Percentiles rank a stretch among this genome's conserved stretches.
phyloP scores from a whole-genome alignment of 805 yeast species.

The Saccharomycopsis guyanensis region DNA sequence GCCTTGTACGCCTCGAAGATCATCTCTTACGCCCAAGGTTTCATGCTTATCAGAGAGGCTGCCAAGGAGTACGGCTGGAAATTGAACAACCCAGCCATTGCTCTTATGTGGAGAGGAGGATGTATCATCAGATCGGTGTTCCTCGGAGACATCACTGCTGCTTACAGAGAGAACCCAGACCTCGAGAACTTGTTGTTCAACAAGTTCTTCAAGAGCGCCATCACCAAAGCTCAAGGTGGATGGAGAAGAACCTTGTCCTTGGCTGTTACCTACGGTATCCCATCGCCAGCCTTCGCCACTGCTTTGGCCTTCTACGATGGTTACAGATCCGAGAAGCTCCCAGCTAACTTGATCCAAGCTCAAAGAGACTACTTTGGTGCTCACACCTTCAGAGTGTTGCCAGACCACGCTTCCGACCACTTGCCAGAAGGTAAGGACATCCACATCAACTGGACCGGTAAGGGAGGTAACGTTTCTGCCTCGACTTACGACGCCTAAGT shows the following conservation, averaged over 20 bases:
- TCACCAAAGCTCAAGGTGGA: slow-evolving; percentile 86
- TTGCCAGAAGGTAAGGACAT: slow-evolving; percentile 77
- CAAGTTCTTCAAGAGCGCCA: slow-evolving; percentile 88
- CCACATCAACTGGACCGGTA: slow-evolving; percentile 99
- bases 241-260: slow-evolving; percentile 86
- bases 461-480: slow-evolving; percentile 96
- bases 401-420: slow-evolving; percentile 68
- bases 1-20: slow-evolving; percentile 98
- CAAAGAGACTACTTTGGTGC: slow-evolving; percentile 99
- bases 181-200: slow-evolving; percentile 93
- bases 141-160: slow-evolving; percentile 94
- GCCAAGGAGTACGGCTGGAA: slow-evolving; percentile 96
- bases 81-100: slow-evolving; percentile 96
- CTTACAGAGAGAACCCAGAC: slow-evolving; percentile 89
- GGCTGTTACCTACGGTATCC: slow-evolving; percentile 82
- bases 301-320: slow-evolving; percentile 98
- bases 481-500: slow-evolving; percentile 83
- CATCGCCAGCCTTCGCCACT: slow-evolving; percentile 96
- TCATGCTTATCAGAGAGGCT: slow-evolving; percentile 98
- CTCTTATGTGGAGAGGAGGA: slow-evolving; percentile 99
- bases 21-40: slow-evolving; percentile 98
- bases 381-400: slow-evolving; percentile 94
- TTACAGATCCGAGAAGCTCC: slow-evolving; percentile 90
- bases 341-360: slow-evolving; percentile 98
- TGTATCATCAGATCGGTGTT: slow-evolving; percentile 98